Evolutionary conservation across 371 early-diverging fungal genomes (phyloP).

Genomic region (Circinella minor): DNA sequence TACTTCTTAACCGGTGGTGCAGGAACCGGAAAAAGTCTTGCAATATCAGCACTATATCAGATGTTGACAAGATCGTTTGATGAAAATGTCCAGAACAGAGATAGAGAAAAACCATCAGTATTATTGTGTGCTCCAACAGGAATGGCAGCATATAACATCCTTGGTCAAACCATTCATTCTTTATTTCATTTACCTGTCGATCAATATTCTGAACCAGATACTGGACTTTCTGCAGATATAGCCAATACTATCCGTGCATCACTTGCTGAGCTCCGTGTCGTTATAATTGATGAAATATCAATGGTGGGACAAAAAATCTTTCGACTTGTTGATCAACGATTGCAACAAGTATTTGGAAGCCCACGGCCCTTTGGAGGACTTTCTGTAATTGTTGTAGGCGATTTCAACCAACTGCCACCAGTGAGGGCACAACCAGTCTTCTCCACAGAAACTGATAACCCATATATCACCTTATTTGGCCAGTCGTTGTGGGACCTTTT

Average conservation of each 20-base stretch:
- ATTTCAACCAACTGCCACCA: conserved; percentile 16
- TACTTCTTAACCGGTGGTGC: conserved; percentile 15
- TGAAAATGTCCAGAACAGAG: neutral
- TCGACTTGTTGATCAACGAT: neutral
- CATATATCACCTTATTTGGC: neutral
- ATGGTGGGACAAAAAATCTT: neutral
- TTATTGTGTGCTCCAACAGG: conserved; percentile 14
- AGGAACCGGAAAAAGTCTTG: conserved; percentile 11
- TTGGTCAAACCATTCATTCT: neutral
- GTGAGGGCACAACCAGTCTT: conserved; percentile 6
- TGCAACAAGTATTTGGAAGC: conserved; percentile 1
- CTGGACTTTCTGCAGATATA: neutral
- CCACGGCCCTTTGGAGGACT: neutral
- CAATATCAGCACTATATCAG: conserved; percentile 13
- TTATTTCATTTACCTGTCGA: conserved; percentile 4
- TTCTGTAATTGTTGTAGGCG: conserved; percentile 14
- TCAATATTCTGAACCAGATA: neutral
- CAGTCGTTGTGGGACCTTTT: conserved; percentile 7
- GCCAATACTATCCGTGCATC: neutral
- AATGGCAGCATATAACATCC: conserved; percentile 16
- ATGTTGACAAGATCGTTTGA: conserved; percentile 6
- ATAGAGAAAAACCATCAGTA: conserved; percentile 10
- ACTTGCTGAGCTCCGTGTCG: neutral
- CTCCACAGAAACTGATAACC: neutral
- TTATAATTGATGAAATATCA: conserved; percentile 4